Evolutionary conservation across 2,329 filamentous ascomycete genomes (phyloP).

Genomic region (Colletotrichum truncatum): DNA sequence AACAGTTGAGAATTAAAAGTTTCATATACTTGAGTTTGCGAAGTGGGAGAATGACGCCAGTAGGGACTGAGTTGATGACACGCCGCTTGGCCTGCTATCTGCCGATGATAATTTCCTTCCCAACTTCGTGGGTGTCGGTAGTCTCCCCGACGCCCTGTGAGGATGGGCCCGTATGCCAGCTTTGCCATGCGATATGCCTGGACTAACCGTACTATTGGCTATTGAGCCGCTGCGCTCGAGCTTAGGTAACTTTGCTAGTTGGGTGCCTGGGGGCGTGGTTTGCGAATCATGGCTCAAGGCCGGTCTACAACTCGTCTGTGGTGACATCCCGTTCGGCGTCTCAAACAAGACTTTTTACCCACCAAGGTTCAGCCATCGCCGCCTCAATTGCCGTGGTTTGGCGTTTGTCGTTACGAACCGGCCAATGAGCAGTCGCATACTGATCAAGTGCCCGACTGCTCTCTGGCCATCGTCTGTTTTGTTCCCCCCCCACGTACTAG

Average conservation of each 20-base stretch:
- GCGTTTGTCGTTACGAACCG: not conserved
- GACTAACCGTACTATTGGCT: constrained; percentile 14
- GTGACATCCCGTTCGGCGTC: not conserved
- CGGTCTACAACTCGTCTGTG: not conserved
- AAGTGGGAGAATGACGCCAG: too few species aligned
- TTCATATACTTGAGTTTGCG: not conserved
- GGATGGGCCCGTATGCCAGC: not conserved
- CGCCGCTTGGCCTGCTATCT: too few species aligned
- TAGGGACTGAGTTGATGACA: too few species aligned
- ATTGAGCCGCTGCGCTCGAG: constrained; percentile 14
- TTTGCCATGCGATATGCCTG: constrained; percentile 10
- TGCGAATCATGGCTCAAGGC: not conserved
- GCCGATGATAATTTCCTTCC: not conserved
- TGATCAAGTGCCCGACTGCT: too few species aligned
- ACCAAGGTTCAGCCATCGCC: not conserved
- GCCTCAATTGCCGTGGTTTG: not conserved
- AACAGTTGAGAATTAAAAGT: not conserved
- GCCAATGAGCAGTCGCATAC: not conserved
- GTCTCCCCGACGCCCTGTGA: constrained; percentile 1
- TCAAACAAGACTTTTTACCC: not conserved
- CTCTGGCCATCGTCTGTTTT: not conserved
- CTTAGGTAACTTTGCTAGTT: not conserved
- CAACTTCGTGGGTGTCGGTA: not conserved
- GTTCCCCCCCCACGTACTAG: too few species aligned
- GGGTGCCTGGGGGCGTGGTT: not conserved